Conservation (phyloP, 164 flowering plant species). For the Malania oleifera region DNA sequence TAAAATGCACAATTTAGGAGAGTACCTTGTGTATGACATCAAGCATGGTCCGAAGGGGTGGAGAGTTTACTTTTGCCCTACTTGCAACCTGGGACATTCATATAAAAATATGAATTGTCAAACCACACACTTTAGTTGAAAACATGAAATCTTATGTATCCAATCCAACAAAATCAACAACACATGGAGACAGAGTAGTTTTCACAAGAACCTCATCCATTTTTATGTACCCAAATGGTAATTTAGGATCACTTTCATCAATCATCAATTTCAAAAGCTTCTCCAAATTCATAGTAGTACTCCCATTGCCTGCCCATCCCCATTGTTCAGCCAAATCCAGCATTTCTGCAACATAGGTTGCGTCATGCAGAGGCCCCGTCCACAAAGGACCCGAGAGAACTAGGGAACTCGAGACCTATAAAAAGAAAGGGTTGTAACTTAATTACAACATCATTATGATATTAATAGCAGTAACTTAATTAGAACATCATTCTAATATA, state of each 20-base stretch:
- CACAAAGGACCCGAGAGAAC: constrained; percentile 93
- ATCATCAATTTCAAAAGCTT: constrained; percentile 62
- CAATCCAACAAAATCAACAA: no score
- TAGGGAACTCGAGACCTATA: constrained; percentile 49
- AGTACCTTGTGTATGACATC: constrained; percentile 50
- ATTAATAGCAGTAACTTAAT: no score
- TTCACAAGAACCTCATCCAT: constrained; percentile 62
- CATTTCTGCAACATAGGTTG: constrained; percentile 52
- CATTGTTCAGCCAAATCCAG: constrained; percentile 54
- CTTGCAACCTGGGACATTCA: constrained; percentile 52
- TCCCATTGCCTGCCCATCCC: constrained; percentile 60
- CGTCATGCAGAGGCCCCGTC: constrained; percentile 86
- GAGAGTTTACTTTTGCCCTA: constrained; percentile 76
- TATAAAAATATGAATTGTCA: not conserved
- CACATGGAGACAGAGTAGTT: no score
- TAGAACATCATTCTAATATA: constrained; percentile 3
- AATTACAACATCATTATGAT: no score
- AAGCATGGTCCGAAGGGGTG: constrained; percentile 52
- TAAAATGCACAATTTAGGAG: not conserved
- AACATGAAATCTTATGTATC: not conserved
- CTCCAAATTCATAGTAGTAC: constrained; percentile 37
- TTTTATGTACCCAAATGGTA: constrained; percentile 80
- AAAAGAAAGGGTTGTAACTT: not conserved
- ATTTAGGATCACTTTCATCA: constrained; percentile 70
- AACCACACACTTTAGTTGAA: not conserved